Percentiles rank a stretch among this genome's conserved stretches.
phyloP scores from a whole-genome alignment of 140 eudicot species.

The Anethum foeniculum region DNA sequence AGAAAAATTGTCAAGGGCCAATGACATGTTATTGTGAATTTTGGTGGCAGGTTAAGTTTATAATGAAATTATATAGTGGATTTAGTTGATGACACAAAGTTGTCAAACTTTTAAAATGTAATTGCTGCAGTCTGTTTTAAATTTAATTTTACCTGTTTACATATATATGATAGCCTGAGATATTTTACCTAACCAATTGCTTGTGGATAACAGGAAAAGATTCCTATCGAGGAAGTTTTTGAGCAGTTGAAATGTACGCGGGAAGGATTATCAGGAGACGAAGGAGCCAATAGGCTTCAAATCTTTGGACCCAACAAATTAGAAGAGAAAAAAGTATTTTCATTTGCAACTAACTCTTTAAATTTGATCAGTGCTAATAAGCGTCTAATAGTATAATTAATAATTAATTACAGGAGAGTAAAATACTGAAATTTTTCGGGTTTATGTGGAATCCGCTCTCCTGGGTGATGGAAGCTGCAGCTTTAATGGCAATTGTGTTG shows the following conservation, averaged over 20 bases:
- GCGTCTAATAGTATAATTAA: background rate
- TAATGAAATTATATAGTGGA: background rate
- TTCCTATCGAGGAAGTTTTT: conserved; percentile 53
- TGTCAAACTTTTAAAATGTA: background rate
- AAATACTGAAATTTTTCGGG: conserved; percentile 17
- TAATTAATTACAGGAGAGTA: conserved; percentile 8
- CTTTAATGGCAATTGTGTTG: conserved; percentile 24
- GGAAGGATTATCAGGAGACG: conserved; percentile 43
- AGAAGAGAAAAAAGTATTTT: conserved; percentile 42
- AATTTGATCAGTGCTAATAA: background rate
- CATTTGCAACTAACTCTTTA: background rate
- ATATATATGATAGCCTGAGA: background rate
- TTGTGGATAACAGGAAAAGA: conserved; percentile 31
- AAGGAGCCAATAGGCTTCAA: conserved; percentile 41
- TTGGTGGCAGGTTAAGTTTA: background rate
- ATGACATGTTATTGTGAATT: background rate
- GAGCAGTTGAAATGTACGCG: conserved; percentile 53
- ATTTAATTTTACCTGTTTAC: background rate
- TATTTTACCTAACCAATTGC: background rate
- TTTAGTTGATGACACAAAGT: background rate
- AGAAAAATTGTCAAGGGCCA: background rate
- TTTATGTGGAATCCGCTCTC: conserved; percentile 29
- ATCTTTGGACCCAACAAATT: conserved; percentile 52
- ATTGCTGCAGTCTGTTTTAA: background rate
- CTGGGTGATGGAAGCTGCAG: conserved; percentile 28